Evolutionary conservation across 352 stramenopile genomes (phyloP).

Genomic region (Pythium phragmitis): DNA sequence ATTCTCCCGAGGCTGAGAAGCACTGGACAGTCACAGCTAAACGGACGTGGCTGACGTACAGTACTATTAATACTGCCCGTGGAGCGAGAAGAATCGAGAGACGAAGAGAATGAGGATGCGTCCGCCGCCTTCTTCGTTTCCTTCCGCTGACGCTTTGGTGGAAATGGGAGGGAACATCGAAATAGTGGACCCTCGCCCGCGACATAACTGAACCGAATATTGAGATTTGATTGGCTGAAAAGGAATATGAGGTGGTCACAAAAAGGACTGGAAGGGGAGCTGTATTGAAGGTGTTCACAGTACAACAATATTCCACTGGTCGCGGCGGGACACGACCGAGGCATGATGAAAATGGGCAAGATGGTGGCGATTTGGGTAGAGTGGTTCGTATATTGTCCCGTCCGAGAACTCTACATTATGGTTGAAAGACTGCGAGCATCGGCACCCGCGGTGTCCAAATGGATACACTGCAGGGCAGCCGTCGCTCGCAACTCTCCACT

Average conservation of each 20-base stretch:
- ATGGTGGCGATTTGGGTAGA: slow-evolving; percentile 16
- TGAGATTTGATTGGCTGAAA: slow-evolving; percentile 24
- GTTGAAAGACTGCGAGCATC: slow-evolving; percentile 15
- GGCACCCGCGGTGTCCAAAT: slow-evolving; percentile 2
- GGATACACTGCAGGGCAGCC: slow-evolving; percentile 10
- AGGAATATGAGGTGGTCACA: neutral
- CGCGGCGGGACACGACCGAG: neutral
- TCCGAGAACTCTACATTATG: slow-evolving; percentile 35
- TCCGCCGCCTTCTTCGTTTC: neutral
- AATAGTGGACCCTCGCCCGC: slow-evolving; percentile 14
- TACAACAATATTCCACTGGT: slow-evolving; percentile 1
- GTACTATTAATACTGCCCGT: neutral
- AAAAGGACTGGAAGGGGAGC: neutral
- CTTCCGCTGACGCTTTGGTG: slow-evolving; percentile 8
- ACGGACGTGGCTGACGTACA: too few relatives aligned
- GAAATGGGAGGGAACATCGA: slow-evolving; percentile 7
- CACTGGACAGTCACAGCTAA: neutral
- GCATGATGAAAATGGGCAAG: neutral
- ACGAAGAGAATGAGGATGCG: slow-evolving; percentile 11
- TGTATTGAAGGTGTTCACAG: slow-evolving; percentile 6
- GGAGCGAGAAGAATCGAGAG: neutral
- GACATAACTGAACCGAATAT: slow-evolving; percentile 18
- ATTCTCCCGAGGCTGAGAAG: too few relatives aligned
- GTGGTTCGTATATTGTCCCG: slow-evolving; percentile 37
- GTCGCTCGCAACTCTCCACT: slow-evolving; percentile 18